A percentile compares a stretch with the other conserved stretches of the same genome.
Evolutionary conservation across 163 green algal species (phyloP).

Genomic region (Chlamydomonas reinhardtii): DNA sequence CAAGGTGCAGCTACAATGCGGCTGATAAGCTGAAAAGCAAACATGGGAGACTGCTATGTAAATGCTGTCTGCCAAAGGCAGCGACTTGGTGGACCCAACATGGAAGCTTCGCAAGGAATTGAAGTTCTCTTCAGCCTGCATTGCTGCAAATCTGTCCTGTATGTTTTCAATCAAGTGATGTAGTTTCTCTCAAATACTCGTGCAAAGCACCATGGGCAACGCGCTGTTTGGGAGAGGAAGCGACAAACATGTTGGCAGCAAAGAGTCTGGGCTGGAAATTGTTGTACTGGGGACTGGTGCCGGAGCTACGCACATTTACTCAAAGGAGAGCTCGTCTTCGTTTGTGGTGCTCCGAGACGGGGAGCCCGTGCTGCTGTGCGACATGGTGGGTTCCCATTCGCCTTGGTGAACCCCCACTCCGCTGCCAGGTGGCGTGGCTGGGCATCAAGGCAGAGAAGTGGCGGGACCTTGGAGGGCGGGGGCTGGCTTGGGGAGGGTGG

Average conservation of each 20-base stretch:
- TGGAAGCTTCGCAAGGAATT: too few relatives aligned
- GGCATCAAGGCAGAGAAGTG: too few relatives aligned
- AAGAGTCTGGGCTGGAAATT: background rate
- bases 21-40: background rate
- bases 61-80: too few relatives aligned
- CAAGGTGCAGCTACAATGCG: slow-evolving; percentile 1
- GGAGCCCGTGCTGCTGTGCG: slow-evolving; percentile 23
- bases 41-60: background rate
- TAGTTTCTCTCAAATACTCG: too few relatives aligned
- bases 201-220: background rate
- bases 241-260: background rate
- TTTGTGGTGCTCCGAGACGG: slow-evolving; percentile 25
- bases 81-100: background rate
- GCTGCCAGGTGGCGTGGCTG: too few relatives aligned
- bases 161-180: too few relatives aligned
- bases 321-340: background rate
- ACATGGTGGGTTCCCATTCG: slow-evolving; percentile 21
- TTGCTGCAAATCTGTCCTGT: too few relatives aligned
- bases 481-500: too few relatives aligned
- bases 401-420: too few relatives aligned
- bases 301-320: slow-evolving; percentile 22
- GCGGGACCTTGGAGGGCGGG: too few relatives aligned
- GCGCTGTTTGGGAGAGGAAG: background rate
- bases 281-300: slow-evolving; percentile 34
- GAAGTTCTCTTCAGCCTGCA: too few relatives aligned